phyloP scores from a whole-genome alignment of 495 filamentous ascomycete genomes.

The Neurospora terricola region DNA sequence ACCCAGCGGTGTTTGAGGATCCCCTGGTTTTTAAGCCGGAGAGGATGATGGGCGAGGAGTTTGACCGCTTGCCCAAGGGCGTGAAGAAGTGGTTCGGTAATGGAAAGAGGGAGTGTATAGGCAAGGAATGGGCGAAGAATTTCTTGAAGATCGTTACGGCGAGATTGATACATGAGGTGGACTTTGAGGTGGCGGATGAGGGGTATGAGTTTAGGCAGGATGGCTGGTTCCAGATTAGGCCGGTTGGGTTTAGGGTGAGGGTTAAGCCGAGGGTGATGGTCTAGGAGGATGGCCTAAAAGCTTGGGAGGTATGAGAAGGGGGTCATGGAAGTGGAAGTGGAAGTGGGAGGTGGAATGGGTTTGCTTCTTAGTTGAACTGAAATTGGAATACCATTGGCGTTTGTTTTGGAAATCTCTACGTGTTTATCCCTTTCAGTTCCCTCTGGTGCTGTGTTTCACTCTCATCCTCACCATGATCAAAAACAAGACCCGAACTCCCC shows the following conservation, averaged over 20 bases:
- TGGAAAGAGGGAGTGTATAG: constrained; percentile 57
- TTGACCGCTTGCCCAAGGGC: constrained; percentile 45
- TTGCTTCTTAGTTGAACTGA: not conserved
- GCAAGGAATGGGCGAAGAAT: constrained; percentile 59
- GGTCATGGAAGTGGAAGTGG: not conserved
- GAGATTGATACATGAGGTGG: constrained; percentile 49
- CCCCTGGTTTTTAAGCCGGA: constrained; percentile 55
- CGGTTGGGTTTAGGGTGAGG: constrained; percentile 29
- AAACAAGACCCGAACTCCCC: not conserved
- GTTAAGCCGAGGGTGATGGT: constrained; percentile 26
- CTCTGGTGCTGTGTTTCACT: not conserved
- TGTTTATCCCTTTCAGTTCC: not conserved
- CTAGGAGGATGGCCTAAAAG: not conserved
- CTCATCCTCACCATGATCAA: not conserved
- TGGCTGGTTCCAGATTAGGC: constrained; percentile 39
- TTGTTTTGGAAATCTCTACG: not conserved
- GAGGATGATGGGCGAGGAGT: constrained; percentile 54
- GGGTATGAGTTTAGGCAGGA: constrained; percentile 44
- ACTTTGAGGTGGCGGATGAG: constrained; percentile 48
- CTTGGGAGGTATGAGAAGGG: not conserved
- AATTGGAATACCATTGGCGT: not conserved
- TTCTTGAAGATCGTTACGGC: constrained; percentile 46
- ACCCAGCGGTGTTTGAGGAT: constrained; percentile 55
- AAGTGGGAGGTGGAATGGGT: not conserved
- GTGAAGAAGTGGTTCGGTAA: constrained; percentile 66